A percentile compares a stretch with the other conserved stretches of the same genome.
These are phyloP conservation scores for Corchorus olitorius DNA, from an alignment of 345 rosid species.

Conservation along the genomic window DNA sequence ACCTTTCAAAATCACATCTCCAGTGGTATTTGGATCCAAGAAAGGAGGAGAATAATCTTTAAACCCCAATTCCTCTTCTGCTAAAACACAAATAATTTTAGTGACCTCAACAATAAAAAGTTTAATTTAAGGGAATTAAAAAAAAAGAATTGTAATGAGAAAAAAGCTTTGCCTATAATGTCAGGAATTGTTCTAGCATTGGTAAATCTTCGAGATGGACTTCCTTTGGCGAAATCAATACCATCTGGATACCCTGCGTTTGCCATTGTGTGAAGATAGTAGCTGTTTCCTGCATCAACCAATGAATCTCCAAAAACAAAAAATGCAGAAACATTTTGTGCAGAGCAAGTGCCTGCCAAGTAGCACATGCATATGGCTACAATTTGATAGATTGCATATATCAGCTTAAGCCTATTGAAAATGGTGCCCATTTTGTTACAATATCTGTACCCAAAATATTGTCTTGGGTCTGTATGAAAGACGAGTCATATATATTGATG, in stretches of 20 bases:
- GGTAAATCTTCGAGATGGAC: conserved; percentile 14
- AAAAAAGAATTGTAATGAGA: neutral
- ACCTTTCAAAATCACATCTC: conserved; percentile 2
- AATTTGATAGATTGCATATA: neutral
- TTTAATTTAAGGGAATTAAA: neutral
- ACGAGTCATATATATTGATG: no score
- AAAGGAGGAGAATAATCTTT: conserved; percentile 15
- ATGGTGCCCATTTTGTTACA: neutral
- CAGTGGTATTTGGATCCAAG: conserved; percentile 8
- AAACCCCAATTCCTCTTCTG: conserved; percentile 5
- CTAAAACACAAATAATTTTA: neutral
- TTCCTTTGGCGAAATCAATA: conserved; percentile 14
- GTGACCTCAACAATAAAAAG: no score
- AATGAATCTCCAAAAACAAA: neutral
- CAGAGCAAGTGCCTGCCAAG: neutral
- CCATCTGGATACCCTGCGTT: conserved; percentile 10
- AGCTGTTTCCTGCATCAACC: conserved; percentile 3
- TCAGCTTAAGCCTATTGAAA: neutral
- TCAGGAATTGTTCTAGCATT: conserved; percentile 17
- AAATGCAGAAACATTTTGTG: neutral
- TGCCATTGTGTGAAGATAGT: neutral
- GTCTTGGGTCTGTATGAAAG: no score
- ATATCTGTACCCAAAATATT: no score
- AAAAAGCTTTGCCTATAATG: conserved; percentile 19
- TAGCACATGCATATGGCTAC: neutral